Evolutionary conservation across 2,329 filamentous ascomycete genomes (phyloP), one percentile per base, ranked within the genome.

Genomic region (Tolypocladium sp.): DNA sequence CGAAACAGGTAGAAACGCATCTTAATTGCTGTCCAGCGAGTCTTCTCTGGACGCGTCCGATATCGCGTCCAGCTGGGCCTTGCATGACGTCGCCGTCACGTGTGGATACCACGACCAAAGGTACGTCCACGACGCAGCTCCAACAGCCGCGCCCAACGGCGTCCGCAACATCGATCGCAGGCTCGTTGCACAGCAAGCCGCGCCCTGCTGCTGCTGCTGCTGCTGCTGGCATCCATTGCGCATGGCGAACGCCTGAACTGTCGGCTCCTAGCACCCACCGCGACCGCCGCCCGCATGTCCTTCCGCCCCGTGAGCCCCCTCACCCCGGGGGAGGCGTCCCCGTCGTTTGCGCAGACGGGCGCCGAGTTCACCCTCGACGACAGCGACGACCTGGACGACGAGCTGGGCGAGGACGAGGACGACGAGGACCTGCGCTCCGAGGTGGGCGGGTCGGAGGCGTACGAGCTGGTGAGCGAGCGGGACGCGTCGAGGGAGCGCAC

Each of bases 341-440:
- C 72, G 25, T 71, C 71, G n/a, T 76, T 76, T 63, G 73, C 74
- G 56, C 74, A 74, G 65, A 76, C 73, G 40, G 71, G 71, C 51
- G 68, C 70, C 53, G 73, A 75, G 55, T 69, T 74, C 62, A 65
- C 60, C 56, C 70, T 74, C 56, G 72, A 75, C 59, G 69, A 70
- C 63, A 69, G 67, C 64, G 69, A 73, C 63, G 69, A 71, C 22
- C 69, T 63, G 59, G 63, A 66, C 27, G 60, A 60, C 17, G 62
- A 62, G 22, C n/a, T n/a, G n/a, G n/a, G 5, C 30, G 30, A 30
- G 3, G 4, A 30, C 4, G 62, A 62, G n/a, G 64, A 63, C 44
- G 64, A 66, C 38, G 63, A 69, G 17, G 71, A 74, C 58, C 64
- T 74, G 58, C 70, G 68, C 15, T 68, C 70, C 46, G 67, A 69